These are phyloP conservation scores for Colletotrichum abscissum DNA, from an alignment of 2,329 filamentous ascomycete genomes.

Conservation along the genomic window DNA sequence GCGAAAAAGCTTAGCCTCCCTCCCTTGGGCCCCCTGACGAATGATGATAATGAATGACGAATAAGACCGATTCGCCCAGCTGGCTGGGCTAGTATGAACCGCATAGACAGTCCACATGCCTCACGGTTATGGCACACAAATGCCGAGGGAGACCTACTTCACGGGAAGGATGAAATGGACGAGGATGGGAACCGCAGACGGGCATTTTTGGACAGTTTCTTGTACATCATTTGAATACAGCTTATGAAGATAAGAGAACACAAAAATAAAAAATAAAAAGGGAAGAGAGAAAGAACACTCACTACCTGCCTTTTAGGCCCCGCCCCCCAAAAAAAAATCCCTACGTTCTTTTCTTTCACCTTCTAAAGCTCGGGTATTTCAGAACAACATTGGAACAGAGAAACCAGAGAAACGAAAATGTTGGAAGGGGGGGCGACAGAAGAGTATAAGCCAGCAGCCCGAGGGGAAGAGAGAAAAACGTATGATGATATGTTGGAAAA, in stretches of 20 bases:
- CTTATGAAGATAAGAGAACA: conserved; percentile 26
- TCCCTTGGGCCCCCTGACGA: neutral
- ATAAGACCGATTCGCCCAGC: conserved; percentile 2
- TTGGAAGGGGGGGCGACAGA: neutral
- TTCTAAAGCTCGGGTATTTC: conserved; percentile 37
- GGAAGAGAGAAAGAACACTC: conserved; percentile 14
- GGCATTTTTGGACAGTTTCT: conserved; percentile 20
- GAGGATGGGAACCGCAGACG: neutral
- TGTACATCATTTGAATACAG: conserved; percentile 35
- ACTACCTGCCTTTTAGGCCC: conserved; percentile 1
- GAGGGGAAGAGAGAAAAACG: neutral
- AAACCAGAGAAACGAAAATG: conserved; percentile 4
- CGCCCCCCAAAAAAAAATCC: neutral
- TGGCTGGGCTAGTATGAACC: conserved; percentile 10
- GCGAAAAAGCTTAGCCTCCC: neutral
- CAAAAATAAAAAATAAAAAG: neutral
- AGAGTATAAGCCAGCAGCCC: neutral
- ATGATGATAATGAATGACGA: neutral
- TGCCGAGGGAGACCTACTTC: neutral
- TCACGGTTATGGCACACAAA: neutral
- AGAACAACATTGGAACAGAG: conserved; percentile 32
- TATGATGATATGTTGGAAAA: conserved; percentile 3
- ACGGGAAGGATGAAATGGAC: neutral
- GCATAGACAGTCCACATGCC: neutral
- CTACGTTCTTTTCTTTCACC: conserved; percentile 31